Conservation (phyloP, 768 basidiomycete genomes). For the Suillus subaureus region DNA sequence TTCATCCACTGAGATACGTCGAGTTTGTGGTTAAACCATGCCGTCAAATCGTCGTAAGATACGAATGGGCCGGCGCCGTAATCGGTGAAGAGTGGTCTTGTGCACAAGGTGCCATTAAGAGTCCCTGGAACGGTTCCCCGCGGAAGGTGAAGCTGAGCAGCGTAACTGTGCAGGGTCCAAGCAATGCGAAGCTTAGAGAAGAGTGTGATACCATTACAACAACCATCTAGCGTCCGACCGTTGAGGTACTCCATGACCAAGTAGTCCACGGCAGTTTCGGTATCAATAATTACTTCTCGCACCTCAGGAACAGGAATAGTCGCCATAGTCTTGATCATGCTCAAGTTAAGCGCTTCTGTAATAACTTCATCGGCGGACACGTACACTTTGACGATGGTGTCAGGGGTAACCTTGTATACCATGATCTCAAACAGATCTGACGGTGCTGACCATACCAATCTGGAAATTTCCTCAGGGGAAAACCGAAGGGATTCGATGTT, state of each 20-base stretch:
- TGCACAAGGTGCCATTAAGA: no score
- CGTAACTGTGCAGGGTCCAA: no score
- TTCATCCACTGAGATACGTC: no score
- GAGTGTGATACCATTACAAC: constrained; percentile 28
- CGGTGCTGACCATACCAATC: not conserved
- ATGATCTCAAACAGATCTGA: not conserved
- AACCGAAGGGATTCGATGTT: constrained; percentile 1
- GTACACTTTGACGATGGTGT: not conserved
- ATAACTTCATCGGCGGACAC: not conserved
- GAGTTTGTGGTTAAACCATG: no score
- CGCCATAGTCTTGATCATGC: not conserved
- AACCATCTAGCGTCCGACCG: constrained; percentile 25
- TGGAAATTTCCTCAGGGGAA: not conserved
- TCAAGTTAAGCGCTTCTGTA: not conserved
- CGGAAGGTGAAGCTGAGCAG: no score
- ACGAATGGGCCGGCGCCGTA: no score
- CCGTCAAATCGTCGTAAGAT: no score
- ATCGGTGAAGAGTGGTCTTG: no score
- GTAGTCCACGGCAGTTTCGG: not conserved
- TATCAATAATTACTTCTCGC: not conserved
- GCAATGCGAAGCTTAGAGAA: constrained; percentile 1
- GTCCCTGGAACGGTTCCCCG: no score
- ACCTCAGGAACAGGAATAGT: constrained; percentile 5
- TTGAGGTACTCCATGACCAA: constrained; percentile 28
- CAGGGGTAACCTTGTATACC: not conserved